phyloP scores from a whole-genome alignment of 768 basidiomycete species.

The Pisolithus microcarpus region DNA sequence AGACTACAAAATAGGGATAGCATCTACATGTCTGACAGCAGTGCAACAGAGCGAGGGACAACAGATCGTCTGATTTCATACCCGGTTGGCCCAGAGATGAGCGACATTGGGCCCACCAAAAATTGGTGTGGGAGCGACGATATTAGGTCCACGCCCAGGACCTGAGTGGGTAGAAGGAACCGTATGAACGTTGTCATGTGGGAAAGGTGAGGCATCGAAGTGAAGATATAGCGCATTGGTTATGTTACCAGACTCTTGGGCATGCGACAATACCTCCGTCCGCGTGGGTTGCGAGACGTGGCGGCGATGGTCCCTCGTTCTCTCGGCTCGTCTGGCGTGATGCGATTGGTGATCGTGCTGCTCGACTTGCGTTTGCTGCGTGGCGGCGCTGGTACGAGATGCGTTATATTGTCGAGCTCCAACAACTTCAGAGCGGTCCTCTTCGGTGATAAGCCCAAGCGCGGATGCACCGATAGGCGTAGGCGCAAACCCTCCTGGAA shows the following conservation, averaged over 20 bases:
- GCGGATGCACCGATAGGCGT: slow-evolving; percentile 14
- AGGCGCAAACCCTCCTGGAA: slow-evolving; percentile 15
- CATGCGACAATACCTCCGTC: slow-evolving; percentile 16
- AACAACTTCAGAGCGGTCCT: slow-evolving; percentile 13
- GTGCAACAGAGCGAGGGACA: too few relatives aligned
- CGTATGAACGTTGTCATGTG: slow-evolving; percentile 18
- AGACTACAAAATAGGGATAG: neutral
- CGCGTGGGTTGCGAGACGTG: slow-evolving; percentile 14
- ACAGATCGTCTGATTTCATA: slow-evolving; percentile 14
- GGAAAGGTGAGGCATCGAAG: slow-evolving; percentile 29
- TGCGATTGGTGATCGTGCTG: slow-evolving; percentile 13
- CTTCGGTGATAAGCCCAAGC: slow-evolving; percentile 28
- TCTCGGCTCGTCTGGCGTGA: slow-evolving; percentile 20
- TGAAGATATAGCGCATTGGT: slow-evolving; percentile 29
- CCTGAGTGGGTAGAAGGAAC: slow-evolving; percentile 11
- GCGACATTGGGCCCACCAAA: slow-evolving; percentile 29
- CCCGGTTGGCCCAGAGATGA: slow-evolving; percentile 28
- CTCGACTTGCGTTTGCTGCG: slow-evolving; percentile 5
- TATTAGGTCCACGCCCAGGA: slow-evolving; percentile 19
- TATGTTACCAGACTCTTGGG: slow-evolving; percentile 16
- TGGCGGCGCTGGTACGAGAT: slow-evolving; percentile 15
- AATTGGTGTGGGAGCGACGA: slow-evolving; percentile 27
- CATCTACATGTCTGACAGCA: neutral
- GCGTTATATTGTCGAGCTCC: slow-evolving; percentile 12
- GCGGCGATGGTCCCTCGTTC: slow-evolving; percentile 11